These are phyloP conservation scores for Tylopilus felleus DNA, from an alignment of 768 basidiomycete species.

Conservation along the genomic window DNA sequence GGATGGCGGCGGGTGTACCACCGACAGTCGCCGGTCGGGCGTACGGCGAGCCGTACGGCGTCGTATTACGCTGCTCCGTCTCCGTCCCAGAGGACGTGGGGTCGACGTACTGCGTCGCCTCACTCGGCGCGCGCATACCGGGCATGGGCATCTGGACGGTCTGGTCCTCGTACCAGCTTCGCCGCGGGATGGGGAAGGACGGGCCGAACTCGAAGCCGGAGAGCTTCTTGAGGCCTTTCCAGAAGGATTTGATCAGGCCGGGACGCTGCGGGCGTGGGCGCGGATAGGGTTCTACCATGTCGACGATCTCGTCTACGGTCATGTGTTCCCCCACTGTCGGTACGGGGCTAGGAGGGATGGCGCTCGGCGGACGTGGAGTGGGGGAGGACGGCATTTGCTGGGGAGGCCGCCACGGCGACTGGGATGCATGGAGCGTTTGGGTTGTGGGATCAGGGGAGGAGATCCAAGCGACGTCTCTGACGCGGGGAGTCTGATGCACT, in stretches of 20 bases:
- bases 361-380: slow-evolving; percentile 9
- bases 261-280: slow-evolving; percentile 10
- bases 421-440: slow-evolving; percentile 5
- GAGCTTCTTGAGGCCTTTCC: slow-evolving; percentile 33
- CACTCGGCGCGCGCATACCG: background rate
- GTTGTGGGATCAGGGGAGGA: slow-evolving; percentile 16
- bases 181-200: background rate
- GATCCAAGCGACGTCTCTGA: slow-evolving; percentile 25
- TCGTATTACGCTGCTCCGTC: slow-evolving; percentile 12
- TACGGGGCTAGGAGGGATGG: slow-evolving; percentile 19
- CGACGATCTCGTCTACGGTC: slow-evolving; percentile 20
- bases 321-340: slow-evolving; percentile 31
- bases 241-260: slow-evolving; percentile 29
- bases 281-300: slow-evolving; percentile 3
- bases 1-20: background rate
- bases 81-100: slow-evolving; percentile 16
- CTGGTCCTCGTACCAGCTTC: background rate
- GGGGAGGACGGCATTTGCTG: slow-evolving; percentile 10
- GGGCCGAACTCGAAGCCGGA: slow-evolving; percentile 16
- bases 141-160: slow-evolving; percentile 7
- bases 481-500: slow-evolving; percentile 18
- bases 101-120: slow-evolving; percentile 15
- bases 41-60: slow-evolving; percentile 20
- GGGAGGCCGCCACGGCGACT: slow-evolving; percentile 4
- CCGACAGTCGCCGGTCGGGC: background rate